phyloP scores from a whole-genome alignment of 148 eudicot species.

The Camellia lanceoleosa region DNA sequence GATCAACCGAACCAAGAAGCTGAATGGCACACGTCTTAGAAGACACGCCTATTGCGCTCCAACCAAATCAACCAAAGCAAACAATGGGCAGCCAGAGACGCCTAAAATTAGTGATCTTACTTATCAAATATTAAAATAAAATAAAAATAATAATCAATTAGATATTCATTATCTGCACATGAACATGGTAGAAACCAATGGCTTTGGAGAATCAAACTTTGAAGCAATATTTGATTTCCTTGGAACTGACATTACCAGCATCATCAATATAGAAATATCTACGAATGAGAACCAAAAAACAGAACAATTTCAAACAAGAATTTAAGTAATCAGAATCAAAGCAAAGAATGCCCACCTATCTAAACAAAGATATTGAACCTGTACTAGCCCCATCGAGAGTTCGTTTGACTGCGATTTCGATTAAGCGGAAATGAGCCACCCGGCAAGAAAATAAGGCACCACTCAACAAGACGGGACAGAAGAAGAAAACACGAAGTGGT shows the following conservation, averaged over 20 bases:
- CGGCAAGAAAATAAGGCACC: no score
- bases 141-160: no score
- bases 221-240: neutral
- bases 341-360: slow-evolving; percentile 51
- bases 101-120: no score
- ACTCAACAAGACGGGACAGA: slow-evolving; percentile 13
- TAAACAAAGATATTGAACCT: slow-evolving; percentile 46
- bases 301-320: neutral
- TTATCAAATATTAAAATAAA: no score
- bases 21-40: no score
- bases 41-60: no score
- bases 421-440: slow-evolving; percentile 80
- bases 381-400: slow-evolving; percentile 59
- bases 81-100: no score
- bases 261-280: neutral
- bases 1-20: no score
- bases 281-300: neutral
- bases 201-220: no score
- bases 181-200: no score
- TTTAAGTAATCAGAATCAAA: slow-evolving; percentile 5
- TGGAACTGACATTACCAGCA: neutral
- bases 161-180: no score
- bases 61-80: no score
- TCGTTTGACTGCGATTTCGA: slow-evolving; percentile 82
- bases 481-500: neutral